Base-by-base conservation (phyloP, 1,139 yeast genomes). In the Lodderomyces parapsilosis region DNA sequence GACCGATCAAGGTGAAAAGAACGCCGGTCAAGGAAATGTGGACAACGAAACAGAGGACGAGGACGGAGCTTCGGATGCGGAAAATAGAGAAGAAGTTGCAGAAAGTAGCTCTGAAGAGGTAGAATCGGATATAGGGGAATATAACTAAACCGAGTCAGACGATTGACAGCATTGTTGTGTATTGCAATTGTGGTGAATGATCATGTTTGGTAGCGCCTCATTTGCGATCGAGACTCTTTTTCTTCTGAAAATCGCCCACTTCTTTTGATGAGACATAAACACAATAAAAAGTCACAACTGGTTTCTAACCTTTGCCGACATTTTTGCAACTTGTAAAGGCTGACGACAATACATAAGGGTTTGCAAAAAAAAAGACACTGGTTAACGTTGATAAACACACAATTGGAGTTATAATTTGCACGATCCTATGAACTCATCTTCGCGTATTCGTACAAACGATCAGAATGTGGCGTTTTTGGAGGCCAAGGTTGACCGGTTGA, bases 401-500 rank as follows among this genome's bases (percentile, higher is more conserved):
- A 5, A 11, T 9, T 11, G n/a, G 4, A n/a, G n/a, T n/a, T n/a
- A n/a, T n/a, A n/a, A n/a, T n/a, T n/a, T n/a, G n/a, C n/a, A n/a
- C n/a, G n/a, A n/a, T n/a, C n/a, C 34, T 18, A 42, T 39, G 45
- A 39, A 39, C 17, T n/a, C 38, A 24, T 27, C 43, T 34, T 24
- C 41, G 8, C 28, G 23, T 23, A 23, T n/a, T 7, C 34, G 37
- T 15, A 19, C 20, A 6, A 20, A n/a, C 9, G 19, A 30, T 7
- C 33, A 8, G 19, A 30, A 7, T 6, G 11, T 9, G 10, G 14
- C 28, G 38, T 32, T 40, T 17, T 31, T 14, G 47, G 43, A 24
- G 40, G 43, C 15, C 42, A 49, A 45, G 33, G 32, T 55, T 15
- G 51, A 50, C 19, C 39, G 45, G 30, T 44, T 55, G 15, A 46